Conservation (phyloP, 2,329 filamentous ascomycete species). For the Alternaria sp. region DNA sequence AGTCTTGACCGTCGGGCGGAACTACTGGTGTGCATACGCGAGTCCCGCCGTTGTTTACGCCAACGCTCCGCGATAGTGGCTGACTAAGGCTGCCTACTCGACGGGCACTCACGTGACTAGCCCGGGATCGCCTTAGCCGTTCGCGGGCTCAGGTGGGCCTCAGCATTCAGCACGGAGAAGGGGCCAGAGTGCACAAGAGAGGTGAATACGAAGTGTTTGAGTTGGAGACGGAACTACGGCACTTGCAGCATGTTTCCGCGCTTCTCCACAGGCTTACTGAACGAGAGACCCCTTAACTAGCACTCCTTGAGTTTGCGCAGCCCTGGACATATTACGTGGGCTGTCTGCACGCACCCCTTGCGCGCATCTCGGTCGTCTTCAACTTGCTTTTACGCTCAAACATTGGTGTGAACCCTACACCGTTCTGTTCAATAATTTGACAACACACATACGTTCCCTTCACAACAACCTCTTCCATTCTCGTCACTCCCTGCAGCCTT, state of each 20-base stretch:
- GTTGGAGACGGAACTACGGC: constrained; percentile 21
- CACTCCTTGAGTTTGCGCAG: constrained; percentile 16
- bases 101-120: constrained; percentile 28
- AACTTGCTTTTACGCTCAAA: constrained; percentile 20
- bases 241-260: constrained; percentile 8
- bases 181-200: constrained; percentile 21
- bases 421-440: constrained; percentile 9
- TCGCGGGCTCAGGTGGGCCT: constrained; percentile 10
- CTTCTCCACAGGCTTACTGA: constrained; percentile 15
- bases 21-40: too few relatives aligned
- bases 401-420: constrained; percentile 15
- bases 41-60: constrained; percentile 4
- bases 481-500: constrained; percentile 17
- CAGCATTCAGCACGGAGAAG: constrained; percentile 30
- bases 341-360: constrained; percentile 38
- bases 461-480: constrained; percentile 14
- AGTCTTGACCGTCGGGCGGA: too few relatives aligned
- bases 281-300: constrained; percentile 27
- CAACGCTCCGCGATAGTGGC: constrained; percentile 12
- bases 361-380: constrained; percentile 32
- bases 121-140: constrained; percentile 7
- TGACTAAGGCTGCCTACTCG: constrained; percentile 6
- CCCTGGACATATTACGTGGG: constrained; percentile 27
- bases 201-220: constrained; percentile 25
- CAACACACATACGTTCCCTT: constrained; percentile 6